These are phyloP conservation scores for Millerozyma acaciae DNA, from an alignment of 805 yeast genomes.

Conservation along the genomic window DNA sequence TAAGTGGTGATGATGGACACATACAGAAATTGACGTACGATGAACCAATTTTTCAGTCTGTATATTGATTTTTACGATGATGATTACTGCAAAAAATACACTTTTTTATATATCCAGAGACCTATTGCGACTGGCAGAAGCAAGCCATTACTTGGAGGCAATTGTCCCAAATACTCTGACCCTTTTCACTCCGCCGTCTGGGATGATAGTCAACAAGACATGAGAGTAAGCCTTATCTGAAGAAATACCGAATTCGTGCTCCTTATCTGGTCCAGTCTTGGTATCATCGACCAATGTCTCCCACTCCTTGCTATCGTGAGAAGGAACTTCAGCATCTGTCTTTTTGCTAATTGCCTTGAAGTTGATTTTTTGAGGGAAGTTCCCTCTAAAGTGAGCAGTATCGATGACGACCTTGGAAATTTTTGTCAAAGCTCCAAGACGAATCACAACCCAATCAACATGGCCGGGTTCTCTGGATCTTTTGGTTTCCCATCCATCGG, in stretches of 20 bases:
- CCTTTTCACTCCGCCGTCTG: conserved; percentile 97
- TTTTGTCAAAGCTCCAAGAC: conserved; percentile 64
- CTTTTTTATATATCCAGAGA: not conserved
- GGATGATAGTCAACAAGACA: conserved; percentile 77
- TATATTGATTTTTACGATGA: too few relatives aligned
- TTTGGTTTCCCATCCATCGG: conserved; percentile 97
- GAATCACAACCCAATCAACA: conserved; percentile 86
- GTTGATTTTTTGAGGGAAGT: conserved; percentile 79
- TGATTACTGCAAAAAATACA: not conserved
- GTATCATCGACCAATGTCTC: conserved; percentile 56
- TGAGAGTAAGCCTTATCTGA: conserved; percentile 49
- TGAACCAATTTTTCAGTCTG: too few relatives aligned
- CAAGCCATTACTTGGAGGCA: conserved; percentile 10
- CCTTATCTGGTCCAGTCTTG: conserved; percentile 80
- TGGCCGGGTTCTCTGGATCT: conserved; percentile 83
- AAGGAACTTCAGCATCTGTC: conserved; percentile 32
- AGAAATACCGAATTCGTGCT: conserved; percentile 53
- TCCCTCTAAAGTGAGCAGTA: conserved; percentile 93
- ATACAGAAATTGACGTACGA: too few relatives aligned
- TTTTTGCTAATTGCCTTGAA: conserved; percentile 54
- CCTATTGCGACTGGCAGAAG: too few relatives aligned
- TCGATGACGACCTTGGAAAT: conserved; percentile 67
- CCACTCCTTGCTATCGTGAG: conserved; percentile 54
- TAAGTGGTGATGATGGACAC: too few relatives aligned
- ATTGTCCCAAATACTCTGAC: conserved; percentile 72